These are phyloP conservation scores for Panaeolus papilionaceus DNA, from an alignment of 768 basidiomycete species.

Conservation along the genomic window DNA sequence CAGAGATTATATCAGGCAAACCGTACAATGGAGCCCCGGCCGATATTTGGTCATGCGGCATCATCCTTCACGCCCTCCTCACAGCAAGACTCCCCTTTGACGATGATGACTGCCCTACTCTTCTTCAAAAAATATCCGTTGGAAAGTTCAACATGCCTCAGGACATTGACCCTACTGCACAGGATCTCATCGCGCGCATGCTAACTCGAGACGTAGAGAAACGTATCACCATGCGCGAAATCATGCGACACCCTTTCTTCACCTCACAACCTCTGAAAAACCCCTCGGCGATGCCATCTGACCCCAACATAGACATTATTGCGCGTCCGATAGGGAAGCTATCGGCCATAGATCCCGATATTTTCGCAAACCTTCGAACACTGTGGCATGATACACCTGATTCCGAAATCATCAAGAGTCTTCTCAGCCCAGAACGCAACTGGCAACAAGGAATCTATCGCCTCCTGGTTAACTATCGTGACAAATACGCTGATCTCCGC, in stretches of 20 bases:
- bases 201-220: conserved; percentile 73
- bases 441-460: conserved; percentile 98
- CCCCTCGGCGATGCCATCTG: conserved; percentile 41
- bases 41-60: conserved; percentile 97
- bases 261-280: conserved; percentile 56
- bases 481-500: conserved; percentile 73
- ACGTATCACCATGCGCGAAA: conserved; percentile 85
- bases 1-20: conserved; percentile 85
- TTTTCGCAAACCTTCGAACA: conserved; percentile 88
- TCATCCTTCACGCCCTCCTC: conserved; percentile 91
- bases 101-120: conserved; percentile 76
- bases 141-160: conserved; percentile 79
- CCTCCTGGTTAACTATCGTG: conserved; percentile 84
- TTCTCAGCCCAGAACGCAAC: conserved; percentile 72
- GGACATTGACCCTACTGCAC: conserved; percentile 70
- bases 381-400: conserved; percentile 90
- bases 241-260: conserved; percentile 84
- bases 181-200: conserved; percentile 83
- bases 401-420: conserved; percentile 69
- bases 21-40: conserved; percentile 87
- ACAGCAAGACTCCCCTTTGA: conserved; percentile 92
- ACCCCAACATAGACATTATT: conserved; percentile 69
- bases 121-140: conserved; percentile 82
- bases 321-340: conserved; percentile 67
- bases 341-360: conserved; percentile 84